Evolutionary conservation across 257 asterid species (phyloP), one percentile per base, ranked within the genome.

Genomic region (Scutellaria baicalensis): DNA sequence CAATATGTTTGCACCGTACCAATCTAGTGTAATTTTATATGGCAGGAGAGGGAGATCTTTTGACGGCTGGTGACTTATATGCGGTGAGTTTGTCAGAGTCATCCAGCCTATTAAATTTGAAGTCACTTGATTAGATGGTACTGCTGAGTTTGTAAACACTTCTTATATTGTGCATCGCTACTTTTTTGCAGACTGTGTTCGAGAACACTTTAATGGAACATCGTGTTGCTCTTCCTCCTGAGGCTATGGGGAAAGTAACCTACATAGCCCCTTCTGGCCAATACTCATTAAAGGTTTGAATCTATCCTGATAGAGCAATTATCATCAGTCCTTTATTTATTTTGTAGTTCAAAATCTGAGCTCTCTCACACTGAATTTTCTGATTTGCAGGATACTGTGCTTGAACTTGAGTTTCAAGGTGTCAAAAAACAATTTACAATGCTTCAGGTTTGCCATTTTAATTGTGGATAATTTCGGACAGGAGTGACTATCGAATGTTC

Each of bases 351-450:
- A n/a, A 59, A 47, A 5, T 38, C 59, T 27, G 60, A 72, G 12
- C 38, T 48, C 62, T 47, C 17, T 54, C 60, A 23, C 47, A 45
- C 51, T 78, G 57, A 73, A 59, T 45, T 68, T 59, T 79, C 72
- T 66, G 20, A 66, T 75, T 42, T 81, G 79, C 93, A 94, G 99
- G 99, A 94, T 71, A 94, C 92, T 60, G 99, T 94, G 75, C 91
- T 94, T 72, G 99, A 91, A 89, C 97, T 94, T 52, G 99, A 94
- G 85, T 94, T 94, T 81, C 99, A 94, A 77, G 99, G 99, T 12
- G 96, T 94, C 78, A 91, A 81, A 79, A 94, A 94, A 80, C 79
- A 84, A 54, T 84, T 83, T 77, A 94, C 99, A 70, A 94, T 94
- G 99, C 99, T 94, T 79, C 97, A 94, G 97, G 97, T 94, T 60